Evolutionary conservation across 768 basidiomycete species (phyloP).

Genomic region (Crassisporium funariophilum): DNA sequence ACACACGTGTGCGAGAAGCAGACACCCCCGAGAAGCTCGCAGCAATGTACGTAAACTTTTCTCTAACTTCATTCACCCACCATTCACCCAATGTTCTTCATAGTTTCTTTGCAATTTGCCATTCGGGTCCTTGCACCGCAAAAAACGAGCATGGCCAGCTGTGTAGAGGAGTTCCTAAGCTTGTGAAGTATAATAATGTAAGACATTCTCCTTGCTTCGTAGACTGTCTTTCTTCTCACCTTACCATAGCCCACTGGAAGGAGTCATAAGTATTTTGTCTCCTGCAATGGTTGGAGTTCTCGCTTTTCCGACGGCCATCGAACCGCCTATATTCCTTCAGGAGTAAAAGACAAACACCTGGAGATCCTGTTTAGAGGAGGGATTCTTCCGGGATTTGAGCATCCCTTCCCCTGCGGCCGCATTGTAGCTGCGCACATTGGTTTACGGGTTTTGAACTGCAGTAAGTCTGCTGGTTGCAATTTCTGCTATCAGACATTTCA

Average conservation of each 20-base stretch:
- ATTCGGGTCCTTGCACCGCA: slow-evolving; percentile 1
- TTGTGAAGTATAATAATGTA: slow-evolving; percentile 1
- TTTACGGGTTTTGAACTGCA: background rate
- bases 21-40: background rate
- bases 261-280: slow-evolving; percentile 1
- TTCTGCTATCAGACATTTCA: background rate
- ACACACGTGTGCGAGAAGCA: background rate
- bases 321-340: background rate
- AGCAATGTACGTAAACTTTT: slow-evolving; percentile 1
- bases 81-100: background rate
- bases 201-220: background rate
- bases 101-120: slow-evolving; percentile 7
- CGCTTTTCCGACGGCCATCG: background rate
- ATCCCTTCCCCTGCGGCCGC: slow-evolving; percentile 1
- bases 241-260: background rate
- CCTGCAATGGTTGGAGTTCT: background rate
- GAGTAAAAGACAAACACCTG: slow-evolving; percentile 3
- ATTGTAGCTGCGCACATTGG: slow-evolving; percentile 5
- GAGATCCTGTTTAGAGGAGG: slow-evolving; percentile 1
- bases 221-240: background rate
- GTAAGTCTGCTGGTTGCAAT: background rate
- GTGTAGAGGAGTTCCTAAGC: background rate
- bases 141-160: background rate
- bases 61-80: background rate
- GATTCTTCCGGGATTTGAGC: background rate